These are phyloP conservation scores for Rhodocollybia butyracea DNA, from an alignment of 768 basidiomycete species.

Conservation along the genomic window DNA sequence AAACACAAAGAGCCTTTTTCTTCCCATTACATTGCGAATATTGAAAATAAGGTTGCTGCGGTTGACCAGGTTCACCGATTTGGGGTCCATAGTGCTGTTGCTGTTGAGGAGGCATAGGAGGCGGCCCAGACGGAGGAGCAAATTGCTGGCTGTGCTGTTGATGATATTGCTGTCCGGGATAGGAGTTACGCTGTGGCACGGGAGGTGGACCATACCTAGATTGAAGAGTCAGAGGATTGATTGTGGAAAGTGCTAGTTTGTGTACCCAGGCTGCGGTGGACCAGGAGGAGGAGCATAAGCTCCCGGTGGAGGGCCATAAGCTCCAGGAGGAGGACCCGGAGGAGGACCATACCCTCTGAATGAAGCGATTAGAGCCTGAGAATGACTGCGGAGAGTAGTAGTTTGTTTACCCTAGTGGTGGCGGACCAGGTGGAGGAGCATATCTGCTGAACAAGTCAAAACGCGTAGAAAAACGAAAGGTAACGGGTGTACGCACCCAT, in stretches of 20 bases:
- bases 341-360: too few relatives aligned
- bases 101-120: conserved; percentile 51
- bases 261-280: too few relatives aligned
- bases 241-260: too few relatives aligned
- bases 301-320: conserved; percentile 26
- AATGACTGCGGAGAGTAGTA: background rate
- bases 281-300: conserved; percentile 18
- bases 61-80: conserved; percentile 39
- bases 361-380: conserved; percentile 9
- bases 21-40: conserved; percentile 88
- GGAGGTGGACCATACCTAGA: conserved; percentile 27
- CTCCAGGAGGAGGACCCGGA: conserved; percentile 13
- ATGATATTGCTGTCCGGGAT: conserved; percentile 43
- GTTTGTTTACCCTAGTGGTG: background rate
- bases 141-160: conserved; percentile 24
- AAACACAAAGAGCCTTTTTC: conserved; percentile 85
- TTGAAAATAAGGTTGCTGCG: conserved; percentile 67
- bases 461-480: background rate
- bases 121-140: conserved; percentile 33
- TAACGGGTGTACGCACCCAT: conserved; percentile 2
- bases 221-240: too few relatives aligned
- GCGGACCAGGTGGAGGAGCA: background rate
- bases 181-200: conserved; percentile 26
- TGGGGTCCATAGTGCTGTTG: conserved; percentile 66
- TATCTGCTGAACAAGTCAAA: conserved; percentile 9